Evolutionary conservation across 2,329 filamentous ascomycete species (phyloP).

Genomic region (Exophiala calicioides): DNA sequence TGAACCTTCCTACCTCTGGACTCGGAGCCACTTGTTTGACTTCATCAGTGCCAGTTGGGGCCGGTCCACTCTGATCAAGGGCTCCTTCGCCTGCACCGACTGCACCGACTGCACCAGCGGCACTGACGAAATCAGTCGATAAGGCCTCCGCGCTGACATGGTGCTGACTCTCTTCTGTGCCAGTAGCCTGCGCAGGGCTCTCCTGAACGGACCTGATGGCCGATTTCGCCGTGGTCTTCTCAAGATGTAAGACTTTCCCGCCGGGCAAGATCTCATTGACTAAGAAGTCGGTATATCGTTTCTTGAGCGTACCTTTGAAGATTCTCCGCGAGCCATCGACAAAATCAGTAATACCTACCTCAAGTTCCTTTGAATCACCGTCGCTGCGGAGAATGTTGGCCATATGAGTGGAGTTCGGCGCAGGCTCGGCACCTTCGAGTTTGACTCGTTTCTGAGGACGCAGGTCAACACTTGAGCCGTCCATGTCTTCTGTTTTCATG

Average conservation of each 20-base stretch:
- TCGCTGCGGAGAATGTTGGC: conserved; percentile 1
- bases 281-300: conserved; percentile 85
- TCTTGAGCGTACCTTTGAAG: conserved; percentile 67
- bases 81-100: not conserved
- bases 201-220: conserved; percentile 27
- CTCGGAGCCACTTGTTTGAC: no score
- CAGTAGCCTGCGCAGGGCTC: not conserved
- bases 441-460: conserved; percentile 1
- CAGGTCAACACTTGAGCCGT: not conserved
- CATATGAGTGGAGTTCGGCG: not conserved
- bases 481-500: conserved; percentile 1
- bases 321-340: conserved; percentile 59
- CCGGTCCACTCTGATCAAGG: not conserved
- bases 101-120: no score
- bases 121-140: no score
- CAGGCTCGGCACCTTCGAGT: not conserved
- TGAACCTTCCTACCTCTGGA: not conserved
- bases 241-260: conserved; percentile 74
- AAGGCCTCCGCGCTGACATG: no score
- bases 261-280: conserved; percentile 83
- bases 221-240: conserved; percentile 40
- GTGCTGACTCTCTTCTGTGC: not conserved
- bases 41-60: not conserved
- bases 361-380: conserved; percentile 39
- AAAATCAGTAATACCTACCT: conserved; percentile 65